A percentile compares a stretch with the other conserved stretches of the same genome.
These are phyloP conservation scores for Thinopyrum elongatum DNA, from an alignment of 176 grass and related monocot genomes.

Conservation along the genomic window DNA sequence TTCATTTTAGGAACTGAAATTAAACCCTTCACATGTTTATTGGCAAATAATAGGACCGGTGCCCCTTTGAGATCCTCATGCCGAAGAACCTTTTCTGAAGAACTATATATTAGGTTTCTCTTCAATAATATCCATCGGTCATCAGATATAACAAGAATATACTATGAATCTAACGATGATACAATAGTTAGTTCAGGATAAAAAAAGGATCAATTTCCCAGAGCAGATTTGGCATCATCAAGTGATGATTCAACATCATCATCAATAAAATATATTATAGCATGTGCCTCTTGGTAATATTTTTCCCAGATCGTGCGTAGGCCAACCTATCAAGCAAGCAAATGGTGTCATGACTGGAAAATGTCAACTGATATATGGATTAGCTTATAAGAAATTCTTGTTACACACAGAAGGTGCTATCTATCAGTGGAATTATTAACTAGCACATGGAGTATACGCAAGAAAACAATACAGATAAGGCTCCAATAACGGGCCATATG, in stretches of 20 bases:
- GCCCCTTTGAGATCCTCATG: slow-evolving; percentile 81
- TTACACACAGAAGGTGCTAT: slow-evolving; percentile 8
- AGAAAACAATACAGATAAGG: not conserved
- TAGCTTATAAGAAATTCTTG: not conserved
- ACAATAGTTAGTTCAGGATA: not conserved
- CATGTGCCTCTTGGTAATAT: slow-evolving; percentile 94
- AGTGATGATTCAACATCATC: slow-evolving; percentile 66
- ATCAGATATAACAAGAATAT: slow-evolving; percentile 7
- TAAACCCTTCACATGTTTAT: slow-evolving; percentile 70
- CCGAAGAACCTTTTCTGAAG: slow-evolving; percentile 80
- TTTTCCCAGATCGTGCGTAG: slow-evolving; percentile 98
- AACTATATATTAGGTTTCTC: slow-evolving; percentile 27
- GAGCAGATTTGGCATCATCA: slow-evolving; percentile 75
- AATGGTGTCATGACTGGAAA: slow-evolving; percentile 14
- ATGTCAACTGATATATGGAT: not conserved
- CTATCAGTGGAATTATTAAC: not conserved
- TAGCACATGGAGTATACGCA: not conserved
- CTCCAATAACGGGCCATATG: not conserved
- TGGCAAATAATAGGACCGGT: slow-evolving; percentile 82
- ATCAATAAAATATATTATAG: slow-evolving; percentile 91
- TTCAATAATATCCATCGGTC: not conserved
- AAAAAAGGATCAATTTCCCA: slow-evolving; percentile 44
- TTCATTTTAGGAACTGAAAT: not conserved
- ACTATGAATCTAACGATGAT: not conserved
- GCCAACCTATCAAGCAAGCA: slow-evolving; percentile 47